phyloP scores from a whole-genome alignment of 176 grass and related monocot species.

The Ananas comosus region DNA sequence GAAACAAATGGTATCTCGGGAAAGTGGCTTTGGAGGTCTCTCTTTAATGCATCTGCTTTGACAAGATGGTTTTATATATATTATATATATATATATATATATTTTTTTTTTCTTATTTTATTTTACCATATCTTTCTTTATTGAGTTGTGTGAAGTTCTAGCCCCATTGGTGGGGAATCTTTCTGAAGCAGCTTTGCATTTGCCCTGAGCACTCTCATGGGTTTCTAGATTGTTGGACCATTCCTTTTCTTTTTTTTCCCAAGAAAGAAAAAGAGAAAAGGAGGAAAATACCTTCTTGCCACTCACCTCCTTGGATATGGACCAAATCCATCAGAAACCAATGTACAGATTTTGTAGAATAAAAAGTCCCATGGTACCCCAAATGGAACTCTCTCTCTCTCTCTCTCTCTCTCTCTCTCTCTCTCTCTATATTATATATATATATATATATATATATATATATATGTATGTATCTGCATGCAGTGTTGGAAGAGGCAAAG shows the following conservation, averaged over 20 bases:
- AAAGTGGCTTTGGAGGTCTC: background rate
- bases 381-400: too few species aligned
- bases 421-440: too few species aligned
- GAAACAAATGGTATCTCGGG: too few species aligned
- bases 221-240: background rate
- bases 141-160: constrained; percentile 13
- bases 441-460: background rate
- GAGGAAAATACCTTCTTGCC: background rate
- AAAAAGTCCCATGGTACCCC: too few species aligned
- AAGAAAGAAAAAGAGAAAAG: too few species aligned
- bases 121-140: constrained; percentile 12
- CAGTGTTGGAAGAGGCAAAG: too few species aligned
- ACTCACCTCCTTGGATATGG: background rate
- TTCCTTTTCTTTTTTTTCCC: background rate
- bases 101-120: constrained; percentile 21
- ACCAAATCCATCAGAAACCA: background rate
- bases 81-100: too few species aligned
- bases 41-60: background rate
- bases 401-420: too few species aligned
- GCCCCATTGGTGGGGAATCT: constrained; percentile 47
- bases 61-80: constrained; percentile 18
- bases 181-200: constrained; percentile 23
- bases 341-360: background rate
- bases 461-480: background rate
- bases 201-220: constrained; percentile 22